Base-by-base conservation (phyloP, 345 rosid genomes). In the Corchorus capsularis region DNA sequence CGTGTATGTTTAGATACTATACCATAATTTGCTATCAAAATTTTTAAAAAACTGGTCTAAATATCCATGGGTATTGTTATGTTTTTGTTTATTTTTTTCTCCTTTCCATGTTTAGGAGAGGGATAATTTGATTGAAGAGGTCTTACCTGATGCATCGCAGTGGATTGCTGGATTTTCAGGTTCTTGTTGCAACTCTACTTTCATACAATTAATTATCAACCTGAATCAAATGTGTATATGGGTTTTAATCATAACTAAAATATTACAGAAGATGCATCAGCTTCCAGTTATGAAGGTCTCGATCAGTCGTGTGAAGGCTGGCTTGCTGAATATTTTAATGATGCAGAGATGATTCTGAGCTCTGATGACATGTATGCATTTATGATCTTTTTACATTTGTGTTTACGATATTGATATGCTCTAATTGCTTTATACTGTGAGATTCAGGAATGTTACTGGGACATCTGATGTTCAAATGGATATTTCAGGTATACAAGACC, bases 251-350 rank as follows among this genome's bases (percentile, higher is more conserved):
- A 16, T 49, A 76, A 45, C 73, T 39, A 70, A 68, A 16, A 76
- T 69, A 34, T 84, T 62, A 62, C 80, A 82, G 83, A 77, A 83
- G 88, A 85, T 41, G 76, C 79, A 1, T 83, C 92, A 72, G 89
- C 88, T 70, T 80, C 90, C 8, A 70, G 88, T 80, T 89, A 80
- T 19, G 92, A 89, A 35, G 80, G 79, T 61, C 75, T 87, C 41
- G 97, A 91, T 84, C 87, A 83, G 50, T 79, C 88, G 52, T 83
- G 88, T 79, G 97, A 91, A 76, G 81, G 84, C 52, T 93, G 97
- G 97, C 83, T 89, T 54, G 85, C 92, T 68, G 87, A 90, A 54
- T 94, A 89, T 86, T 72, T 94, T 72, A 93, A 89, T 69, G 93
- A 91, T 69, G 17, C 85, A 3, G 97, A 91, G 62, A 86, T 85